Conservation (phyloP, 441 rosid species). For the Mallotus repandus region DNA sequence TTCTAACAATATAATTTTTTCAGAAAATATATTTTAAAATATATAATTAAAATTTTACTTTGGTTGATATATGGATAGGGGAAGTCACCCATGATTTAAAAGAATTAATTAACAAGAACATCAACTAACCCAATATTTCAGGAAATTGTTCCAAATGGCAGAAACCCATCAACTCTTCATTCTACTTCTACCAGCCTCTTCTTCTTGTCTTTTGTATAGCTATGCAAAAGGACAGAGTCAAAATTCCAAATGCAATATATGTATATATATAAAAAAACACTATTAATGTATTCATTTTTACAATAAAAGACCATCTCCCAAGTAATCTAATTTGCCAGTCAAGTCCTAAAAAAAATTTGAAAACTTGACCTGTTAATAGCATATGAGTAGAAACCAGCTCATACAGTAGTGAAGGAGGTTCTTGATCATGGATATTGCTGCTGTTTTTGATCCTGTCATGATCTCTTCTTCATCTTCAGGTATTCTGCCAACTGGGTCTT, state of each 20-base stretch:
- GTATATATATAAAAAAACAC: neutral
- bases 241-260: slow-evolving; percentile 27
- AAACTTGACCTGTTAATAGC: slow-evolving; percentile 20
- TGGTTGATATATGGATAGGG: too few relatives aligned
- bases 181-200: slow-evolving; percentile 11
- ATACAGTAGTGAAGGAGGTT: neutral
- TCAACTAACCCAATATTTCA: slow-evolving; percentile 14
- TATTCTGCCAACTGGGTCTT: slow-evolving; percentile 44
- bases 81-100: too few relatives aligned
- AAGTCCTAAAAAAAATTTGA: neutral
- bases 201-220: slow-evolving; percentile 26
- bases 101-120: too few relatives aligned
- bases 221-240: slow-evolving; percentile 43
- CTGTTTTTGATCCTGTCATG: slow-evolving; percentile 29
- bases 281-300: too few relatives aligned
- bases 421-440: slow-evolving; percentile 28
- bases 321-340: slow-evolving; percentile 4
- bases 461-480: slow-evolving; percentile 44
- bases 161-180: slow-evolving; percentile 31
- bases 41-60: too few relatives aligned
- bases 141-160: slow-evolving; percentile 62
- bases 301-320: slow-evolving; percentile 16
- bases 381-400: slow-evolving; percentile 24
- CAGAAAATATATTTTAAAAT: too few relatives aligned
- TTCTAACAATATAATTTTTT: too few relatives aligned